phyloP scores from a whole-genome alignment of 805 yeast species.

The Starmera quercuum region DNA sequence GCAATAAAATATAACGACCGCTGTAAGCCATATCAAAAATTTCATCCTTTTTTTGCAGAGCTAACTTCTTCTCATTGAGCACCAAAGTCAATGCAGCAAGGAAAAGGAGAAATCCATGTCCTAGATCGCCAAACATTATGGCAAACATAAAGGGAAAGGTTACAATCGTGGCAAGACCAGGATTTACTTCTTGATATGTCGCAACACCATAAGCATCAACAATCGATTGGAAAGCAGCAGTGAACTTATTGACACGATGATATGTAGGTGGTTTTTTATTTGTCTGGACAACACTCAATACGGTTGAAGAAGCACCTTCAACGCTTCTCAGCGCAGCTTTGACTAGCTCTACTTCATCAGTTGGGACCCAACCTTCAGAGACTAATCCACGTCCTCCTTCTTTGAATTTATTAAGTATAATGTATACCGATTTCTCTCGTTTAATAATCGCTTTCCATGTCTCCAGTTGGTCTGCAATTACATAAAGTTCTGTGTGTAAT shows the following conservation, averaged over 20 bases:
- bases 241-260: conserved; percentile 91
- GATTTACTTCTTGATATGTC: conserved; percentile 89
- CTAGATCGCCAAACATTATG: conserved; percentile 97
- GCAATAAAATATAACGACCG: conserved; percentile 83
- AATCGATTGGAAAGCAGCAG: conserved; percentile 86
- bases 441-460: conserved; percentile 64
- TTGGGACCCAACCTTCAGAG: conserved; percentile 97
- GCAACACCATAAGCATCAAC: conserved; percentile 95
- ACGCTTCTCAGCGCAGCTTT: conserved; percentile 57
- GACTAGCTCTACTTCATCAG: conserved; percentile 60
- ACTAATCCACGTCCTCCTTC: conserved; percentile 81
- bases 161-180: conserved; percentile 89
- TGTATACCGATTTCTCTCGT: conserved; percentile 79
- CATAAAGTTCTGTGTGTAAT: conserved; percentile 67
- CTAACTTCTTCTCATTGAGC: conserved; percentile 63
- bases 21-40: conserved; percentile 93
- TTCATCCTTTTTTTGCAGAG: conserved; percentile 72
- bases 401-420: conserved; percentile 72
- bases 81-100: conserved; percentile 68
- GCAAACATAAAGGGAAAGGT: conserved; percentile 99
- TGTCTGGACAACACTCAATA: conserved; percentile 55
- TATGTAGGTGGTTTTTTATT: conserved; percentile 89
- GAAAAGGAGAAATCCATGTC: conserved; percentile 85
- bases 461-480: conserved; percentile 66
- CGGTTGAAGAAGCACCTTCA: conserved; percentile 27